Conservation (phyloP, 2,329 filamentous ascomycete genomes). For the Fusarium multiceps region DNA sequence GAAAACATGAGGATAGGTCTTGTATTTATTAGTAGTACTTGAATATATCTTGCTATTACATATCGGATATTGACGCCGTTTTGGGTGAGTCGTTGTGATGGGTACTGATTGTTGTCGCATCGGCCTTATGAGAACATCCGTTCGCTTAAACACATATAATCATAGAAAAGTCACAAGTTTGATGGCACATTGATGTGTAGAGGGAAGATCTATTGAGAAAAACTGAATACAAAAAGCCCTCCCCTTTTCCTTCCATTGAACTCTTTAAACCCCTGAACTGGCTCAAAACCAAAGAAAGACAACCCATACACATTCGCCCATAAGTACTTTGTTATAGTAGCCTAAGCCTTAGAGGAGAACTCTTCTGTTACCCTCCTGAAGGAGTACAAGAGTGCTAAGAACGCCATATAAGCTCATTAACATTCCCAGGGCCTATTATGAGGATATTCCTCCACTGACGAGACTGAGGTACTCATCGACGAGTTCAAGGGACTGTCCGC, state of each 20-base stretch:
- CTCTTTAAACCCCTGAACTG: too few species aligned
- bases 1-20: neutral
- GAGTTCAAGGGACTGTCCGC: neutral
- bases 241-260: neutral
- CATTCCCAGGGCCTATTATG: neutral
- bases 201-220: neutral
- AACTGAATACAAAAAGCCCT: neutral
- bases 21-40: neutral
- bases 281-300: too few species aligned
- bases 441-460: neutral
- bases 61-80: fast-evolving
- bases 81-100: neutral
- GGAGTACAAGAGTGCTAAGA: too few species aligned
- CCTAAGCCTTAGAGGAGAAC: too few species aligned
- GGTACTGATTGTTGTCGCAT: too few species aligned
- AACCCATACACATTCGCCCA: too few species aligned
- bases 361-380: too few species aligned
- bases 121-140: too few species aligned
- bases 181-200: neutral
- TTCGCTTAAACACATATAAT: neutral
- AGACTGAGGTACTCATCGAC: neutral
- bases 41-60: neutral
- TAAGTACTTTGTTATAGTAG: too few species aligned
- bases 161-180: neutral
- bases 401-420: too few species aligned